Conservation (phyloP, 148 eudicot genomes). For the Amaranthus cruentus region DNA sequence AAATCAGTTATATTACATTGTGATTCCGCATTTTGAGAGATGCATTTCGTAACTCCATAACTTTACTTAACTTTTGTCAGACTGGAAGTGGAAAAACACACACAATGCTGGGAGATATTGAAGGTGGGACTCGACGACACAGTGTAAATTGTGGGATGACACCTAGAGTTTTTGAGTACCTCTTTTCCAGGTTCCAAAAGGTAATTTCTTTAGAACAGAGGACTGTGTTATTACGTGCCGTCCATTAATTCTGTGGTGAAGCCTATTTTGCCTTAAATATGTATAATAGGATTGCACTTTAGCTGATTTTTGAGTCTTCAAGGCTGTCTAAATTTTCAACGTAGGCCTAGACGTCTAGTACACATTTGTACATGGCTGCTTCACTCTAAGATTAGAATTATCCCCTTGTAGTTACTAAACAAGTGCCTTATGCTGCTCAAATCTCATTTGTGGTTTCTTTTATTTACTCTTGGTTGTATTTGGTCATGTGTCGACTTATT, state of each 20-base stretch:
- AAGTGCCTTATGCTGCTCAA: not conserved
- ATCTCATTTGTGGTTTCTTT: not conserved
- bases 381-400: not conserved
- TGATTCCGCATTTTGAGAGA: not conserved
- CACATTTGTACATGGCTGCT: not conserved
- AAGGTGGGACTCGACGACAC: slow-evolving; percentile 89
- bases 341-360: not conserved
- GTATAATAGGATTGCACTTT: not conserved
- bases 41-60: not conserved
- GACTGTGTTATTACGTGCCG: not conserved
- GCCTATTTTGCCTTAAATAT: not conserved
- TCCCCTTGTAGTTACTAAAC: not conserved
- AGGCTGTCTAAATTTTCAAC: not conserved
- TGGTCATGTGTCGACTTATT: not conserved
- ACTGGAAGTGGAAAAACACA: slow-evolving; percentile 99
- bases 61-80: slow-evolving; percentile 27
- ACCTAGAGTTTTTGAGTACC: slow-evolving; percentile 88
- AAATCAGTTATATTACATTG: not conserved
- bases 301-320: not conserved
- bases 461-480: not conserved
- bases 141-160: slow-evolving; percentile 99
- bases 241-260: not conserved
- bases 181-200: slow-evolving; percentile 92
- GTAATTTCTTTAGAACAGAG: slow-evolving; percentile 30
- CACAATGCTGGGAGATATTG: slow-evolving; percentile 95